Base-by-base conservation (phyloP, 805 yeast genomes). In the Sporopachydermia lactativora region DNA sequence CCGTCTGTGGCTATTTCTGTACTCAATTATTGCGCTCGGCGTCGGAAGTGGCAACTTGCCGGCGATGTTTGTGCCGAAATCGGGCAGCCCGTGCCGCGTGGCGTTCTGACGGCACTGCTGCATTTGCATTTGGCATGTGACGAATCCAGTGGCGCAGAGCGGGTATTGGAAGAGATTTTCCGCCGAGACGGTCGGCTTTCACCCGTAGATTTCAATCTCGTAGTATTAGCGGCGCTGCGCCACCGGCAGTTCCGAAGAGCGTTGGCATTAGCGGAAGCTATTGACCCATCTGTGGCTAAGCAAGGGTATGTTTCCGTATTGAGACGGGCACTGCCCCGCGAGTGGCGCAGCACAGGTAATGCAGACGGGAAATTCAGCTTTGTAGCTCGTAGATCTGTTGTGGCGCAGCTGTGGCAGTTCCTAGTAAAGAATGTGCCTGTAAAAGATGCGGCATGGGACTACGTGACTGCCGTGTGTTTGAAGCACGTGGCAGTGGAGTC, bases 1-100 rank as follows among this genome's bases (percentile, higher is more conserved):
- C 48, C 42, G 13, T 49, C 51, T 3, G 19, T 50, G 4, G 42
- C 50, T 4, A 52, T 49, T 36, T 47, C 52, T 13, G 36, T 50
- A n/a, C 24, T 50, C 13, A 38, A 43, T 31, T 43, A 42, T 19
- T 46, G 52, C 38, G 44, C 50, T 11, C 24, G 52, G 18, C 37
- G 43, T 5, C 17, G 19, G 35, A 35, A 50, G 17, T 31, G 19
- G 5, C 31, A 37, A 17, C 44, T 50, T 41, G 47, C 50, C 4
- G 19, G 37, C 15, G 36, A 40, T 18, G 39, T 50, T 6, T 45
- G 42, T 15, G 36, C 28, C n/a, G n/a, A 17, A 11, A 17, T 47
- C 5, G 35, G 34, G 14, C 18, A 31, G 13, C 53, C 53, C 3
- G 16, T 48, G 13, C 14, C 43, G 11, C 37, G 53, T 24, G 6